Evolutionary conservation across 176 grass and related monocot species (phyloP), one percentile per base, ranked within the genome.

Genomic region (Zoysia pacifica): DNA sequence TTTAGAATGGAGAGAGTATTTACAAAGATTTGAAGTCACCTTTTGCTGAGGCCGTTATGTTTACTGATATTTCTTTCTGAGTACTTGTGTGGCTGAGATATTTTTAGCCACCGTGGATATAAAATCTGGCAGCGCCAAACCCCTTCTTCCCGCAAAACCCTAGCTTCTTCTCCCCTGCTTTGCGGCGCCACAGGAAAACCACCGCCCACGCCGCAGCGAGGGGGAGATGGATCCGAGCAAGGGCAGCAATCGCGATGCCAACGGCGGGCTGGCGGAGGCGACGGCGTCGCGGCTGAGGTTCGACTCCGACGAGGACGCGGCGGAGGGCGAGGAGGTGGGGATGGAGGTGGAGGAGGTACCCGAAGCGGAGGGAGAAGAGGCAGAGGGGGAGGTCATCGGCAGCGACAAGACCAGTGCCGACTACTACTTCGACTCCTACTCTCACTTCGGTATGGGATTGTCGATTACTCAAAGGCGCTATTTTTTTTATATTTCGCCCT

Each of bases 341-440:
- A 86, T 84, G 84, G 89, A 78, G 28, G 62, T 79, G 77, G 80
- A 86, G 75, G 86, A 82, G 79, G 76, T 20, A 69, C 3, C 45
- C 56, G 79, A 18, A 38, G 74, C 61, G 43, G 69, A 65, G 80
- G 79, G 35, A 52, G 80, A 40, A 11, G 85, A 28, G 14, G 65
- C 52, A 61, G 76, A 13, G 59, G 79, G 75, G 49, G 81, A 62
- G 80, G 74, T 93, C 2, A 86, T 97, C 61, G 93, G 93, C 51
- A 84, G 48, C 81, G 96, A 95, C 7, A 91, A 95, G 76, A 99
- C 92, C 69, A 99, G 96, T 82, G 96, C 96, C 64, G 96, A 99
- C 78, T 95, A 99, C 85, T 99, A 99, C 84, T 99, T 99, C 71
- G 96, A 99, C 48, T 99, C 96, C 79, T 99, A 99, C 76, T 99